Evolutionary conservation across 345 rosid species (phyloP).

Genomic region (Aquilaria malaccensis): DNA sequence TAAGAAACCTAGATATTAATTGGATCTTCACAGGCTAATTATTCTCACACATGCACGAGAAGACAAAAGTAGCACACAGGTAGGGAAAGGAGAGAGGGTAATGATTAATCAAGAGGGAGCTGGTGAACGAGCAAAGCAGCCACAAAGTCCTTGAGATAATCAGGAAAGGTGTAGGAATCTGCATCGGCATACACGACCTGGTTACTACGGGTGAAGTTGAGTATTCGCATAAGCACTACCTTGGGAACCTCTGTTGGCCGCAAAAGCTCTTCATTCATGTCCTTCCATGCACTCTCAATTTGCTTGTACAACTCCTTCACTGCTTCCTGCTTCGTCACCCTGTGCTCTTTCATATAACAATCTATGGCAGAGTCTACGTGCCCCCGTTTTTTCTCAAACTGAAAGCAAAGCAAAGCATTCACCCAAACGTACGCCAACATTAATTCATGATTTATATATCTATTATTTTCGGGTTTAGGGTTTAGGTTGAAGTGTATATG

Average conservation of each 20-base stretch:
- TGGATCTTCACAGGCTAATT: no score
- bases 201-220: constrained; percentile 14
- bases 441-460: background rate
- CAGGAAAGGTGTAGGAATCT: constrained; percentile 13
- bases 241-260: background rate
- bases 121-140: no score
- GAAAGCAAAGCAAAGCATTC: background rate
- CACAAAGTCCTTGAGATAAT: background rate
- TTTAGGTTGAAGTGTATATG: no score
- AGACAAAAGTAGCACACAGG: no score
- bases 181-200: constrained; percentile 18
- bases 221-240: constrained; percentile 10
- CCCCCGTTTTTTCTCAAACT: constrained; percentile 11
- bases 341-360: background rate
- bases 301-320: no score
- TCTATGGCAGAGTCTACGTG: background rate
- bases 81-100: no score
- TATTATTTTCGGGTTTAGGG: background rate
- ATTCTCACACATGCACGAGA: no score
- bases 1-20: no score
- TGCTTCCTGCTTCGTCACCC: no score
- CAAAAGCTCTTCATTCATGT: constrained; percentile 11
- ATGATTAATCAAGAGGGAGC: no score
- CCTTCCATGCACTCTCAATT: no score
- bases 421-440: background rate